Evolutionary conservation across 768 basidiomycete species (phyloP).

Genomic region (Russula sp.): DNA sequence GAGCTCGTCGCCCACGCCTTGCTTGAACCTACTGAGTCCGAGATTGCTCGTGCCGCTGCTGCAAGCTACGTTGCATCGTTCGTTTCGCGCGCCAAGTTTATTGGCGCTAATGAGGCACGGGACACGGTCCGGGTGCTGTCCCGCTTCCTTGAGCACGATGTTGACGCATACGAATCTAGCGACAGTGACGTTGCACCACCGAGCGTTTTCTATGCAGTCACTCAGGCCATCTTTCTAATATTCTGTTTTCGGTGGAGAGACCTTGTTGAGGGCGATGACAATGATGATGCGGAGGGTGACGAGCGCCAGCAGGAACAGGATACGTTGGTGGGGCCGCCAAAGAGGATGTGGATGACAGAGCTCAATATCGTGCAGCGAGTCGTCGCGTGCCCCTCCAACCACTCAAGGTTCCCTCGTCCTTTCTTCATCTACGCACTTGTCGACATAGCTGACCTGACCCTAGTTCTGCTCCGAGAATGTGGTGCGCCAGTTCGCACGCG

Average conservation of each 20-base stretch:
- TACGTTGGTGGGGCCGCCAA: conserved; percentile 32
- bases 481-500: conserved; percentile 88
- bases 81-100: conserved; percentile 84
- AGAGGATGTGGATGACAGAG: conserved; percentile 82
- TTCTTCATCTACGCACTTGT: not conserved
- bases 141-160: conserved; percentile 71
- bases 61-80: conserved; percentile 92
- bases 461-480: conserved; percentile 90
- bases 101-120: conserved; percentile 70
- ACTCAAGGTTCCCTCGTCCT: conserved; percentile 57
- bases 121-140: conserved; percentile 82
- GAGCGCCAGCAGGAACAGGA: conserved; percentile 45
- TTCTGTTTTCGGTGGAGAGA: conserved; percentile 99
- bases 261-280: conserved; percentile 56
- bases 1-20: conserved; percentile 91
- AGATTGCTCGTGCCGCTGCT: conserved; percentile 85
- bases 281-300: conserved; percentile 26
- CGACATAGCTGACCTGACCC: not conserved
- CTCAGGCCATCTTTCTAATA: conserved; percentile 90
- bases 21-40: conserved; percentile 51
- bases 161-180: conserved; percentile 59
- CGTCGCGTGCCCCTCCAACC: conserved; percentile 86
- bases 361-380: conserved; percentile 75
- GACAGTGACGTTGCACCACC: conserved; percentile 43
- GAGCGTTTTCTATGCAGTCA: conserved; percentile 86